Percentiles rank a stretch among this genome's conserved stretches.
Conservation (phyloP, 495 filamentous ascomycete genomes). For the Aspergillus ostianus region DNA sequence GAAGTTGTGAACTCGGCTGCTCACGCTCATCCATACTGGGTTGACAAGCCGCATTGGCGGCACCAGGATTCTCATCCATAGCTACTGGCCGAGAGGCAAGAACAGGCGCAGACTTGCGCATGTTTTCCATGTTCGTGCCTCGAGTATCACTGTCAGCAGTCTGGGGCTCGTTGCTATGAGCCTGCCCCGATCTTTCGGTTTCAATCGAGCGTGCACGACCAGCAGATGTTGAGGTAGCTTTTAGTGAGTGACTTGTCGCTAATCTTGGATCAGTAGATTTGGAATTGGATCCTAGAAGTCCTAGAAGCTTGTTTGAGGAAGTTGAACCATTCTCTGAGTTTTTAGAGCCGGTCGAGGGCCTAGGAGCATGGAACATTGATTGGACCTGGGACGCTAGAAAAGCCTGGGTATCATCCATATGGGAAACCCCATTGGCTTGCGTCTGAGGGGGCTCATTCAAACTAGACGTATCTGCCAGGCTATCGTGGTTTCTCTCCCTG, state of each 20-base stretch:
- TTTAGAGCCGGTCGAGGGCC: background rate
- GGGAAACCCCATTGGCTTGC: background rate
- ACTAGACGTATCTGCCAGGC: background rate
- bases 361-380: background rate
- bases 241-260: background rate
- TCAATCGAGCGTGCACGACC: background rate
- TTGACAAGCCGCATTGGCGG: background rate
- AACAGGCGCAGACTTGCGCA: no score
- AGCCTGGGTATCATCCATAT: constrained; percentile 7
- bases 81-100: no score
- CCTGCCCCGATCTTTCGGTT: background rate
- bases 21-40: background rate
- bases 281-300: background rate
- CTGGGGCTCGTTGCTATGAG: background rate
- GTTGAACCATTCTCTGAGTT: background rate
- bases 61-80: no score
- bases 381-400: constrained; percentile 9
- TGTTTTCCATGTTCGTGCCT: no score
- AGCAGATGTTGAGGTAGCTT: background rate
- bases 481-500: background rate
- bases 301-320: constrained; percentile 7
- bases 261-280: background rate
- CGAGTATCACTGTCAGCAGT: background rate
- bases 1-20: background rate
- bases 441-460: constrained; percentile 5